Base-by-base conservation (phyloP, 2,329 filamentous ascomycete species). In the Trichoderma sp. region DNA sequence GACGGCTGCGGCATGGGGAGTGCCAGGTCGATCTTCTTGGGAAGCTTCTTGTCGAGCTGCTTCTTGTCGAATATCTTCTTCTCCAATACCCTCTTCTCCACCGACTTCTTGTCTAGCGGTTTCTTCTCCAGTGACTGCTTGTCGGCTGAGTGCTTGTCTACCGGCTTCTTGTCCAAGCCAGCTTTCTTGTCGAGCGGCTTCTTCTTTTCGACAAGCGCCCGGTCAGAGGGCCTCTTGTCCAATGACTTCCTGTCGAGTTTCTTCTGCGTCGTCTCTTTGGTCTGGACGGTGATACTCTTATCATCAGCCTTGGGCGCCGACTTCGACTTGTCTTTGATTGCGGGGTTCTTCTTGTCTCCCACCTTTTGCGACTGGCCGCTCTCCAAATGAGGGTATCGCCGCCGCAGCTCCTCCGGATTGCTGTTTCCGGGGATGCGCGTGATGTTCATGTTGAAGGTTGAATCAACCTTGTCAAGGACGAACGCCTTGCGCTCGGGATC, bases 371-470 rank as follows among this genome's bases (percentile, higher is more conserved):
- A 58, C 69, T 26, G 55, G 73, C 74, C 50, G 69, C 66, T 76
- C 26, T 82, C 80, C 44, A 95, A 82, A 67, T 91, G 91, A 10
- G 87, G 82, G 73, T 91, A 88, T 72, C 89, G 83, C 57, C 86
- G 83, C 55, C 85, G 83, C 47, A 96, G 81, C 71, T 83, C 86
- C 34, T 85, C 84, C 61, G 83, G 77, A 69, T 91, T 86, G 62
- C 82, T 79, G 71, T 89, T 88, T 69, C 82, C 85, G 2, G 90
- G 91, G 15, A 87, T 87, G 63, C 84, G 86, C 60, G 85, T 87
- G 62, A 97, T 79, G 76, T 97, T 97, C 89, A 97, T 93, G 72
- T 92, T 89, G 77, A 96, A 90, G 45, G 88, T 88, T n/a, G 88
- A 90, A 73, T 92, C 87, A 63, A 97, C 81, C 59, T 87, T 88